Evolutionary conservation across 176 grass and related monocot genomes (phyloP).

Genomic region (Chloris gayana): DNA sequence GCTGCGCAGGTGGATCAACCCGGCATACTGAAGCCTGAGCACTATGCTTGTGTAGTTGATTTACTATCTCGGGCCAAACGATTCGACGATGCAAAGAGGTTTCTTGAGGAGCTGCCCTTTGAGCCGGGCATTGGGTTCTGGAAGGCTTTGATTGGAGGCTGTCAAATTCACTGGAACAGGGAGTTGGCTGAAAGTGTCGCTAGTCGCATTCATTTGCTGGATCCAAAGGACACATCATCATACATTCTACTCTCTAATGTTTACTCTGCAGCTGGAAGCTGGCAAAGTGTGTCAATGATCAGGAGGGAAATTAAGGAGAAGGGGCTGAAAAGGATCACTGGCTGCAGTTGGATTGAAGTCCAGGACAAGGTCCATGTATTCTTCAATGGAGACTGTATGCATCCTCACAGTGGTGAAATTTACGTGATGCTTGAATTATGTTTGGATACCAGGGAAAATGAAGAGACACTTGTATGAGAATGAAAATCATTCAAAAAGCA

Average conservation of each 20-base stretch:
- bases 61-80: conserved; percentile 63
- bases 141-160: conserved; percentile 74
- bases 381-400: conserved; percentile 63
- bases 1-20: conserved; percentile 57
- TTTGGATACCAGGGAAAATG: conserved; percentile 22
- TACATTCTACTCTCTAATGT: conserved; percentile 86
- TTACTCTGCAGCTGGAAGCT: conserved; percentile 70
- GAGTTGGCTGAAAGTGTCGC: conserved; percentile 51
- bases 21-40: conserved; percentile 51
- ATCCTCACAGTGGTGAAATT: conserved; percentile 70
- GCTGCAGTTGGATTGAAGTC: conserved; percentile 93
- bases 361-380: conserved; percentile 76
- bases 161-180: conserved; percentile 66
- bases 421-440: conserved; percentile 63
- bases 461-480: conserved; percentile 12
- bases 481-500: neutral
- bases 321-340: conserved; percentile 84
- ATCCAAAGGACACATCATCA: conserved; percentile 71
- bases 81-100: conserved; percentile 59
- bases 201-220: conserved; percentile 42
- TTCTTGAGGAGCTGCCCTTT: conserved; percentile 75
- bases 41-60: conserved; percentile 83
- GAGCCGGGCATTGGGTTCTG: conserved; percentile 83
- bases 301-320: conserved; percentile 83
- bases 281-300: conserved; percentile 61